phyloP scores from a whole-genome alignment of 108 stramenopile genomes.

The Chaetoceros tenuissimus region DNA sequence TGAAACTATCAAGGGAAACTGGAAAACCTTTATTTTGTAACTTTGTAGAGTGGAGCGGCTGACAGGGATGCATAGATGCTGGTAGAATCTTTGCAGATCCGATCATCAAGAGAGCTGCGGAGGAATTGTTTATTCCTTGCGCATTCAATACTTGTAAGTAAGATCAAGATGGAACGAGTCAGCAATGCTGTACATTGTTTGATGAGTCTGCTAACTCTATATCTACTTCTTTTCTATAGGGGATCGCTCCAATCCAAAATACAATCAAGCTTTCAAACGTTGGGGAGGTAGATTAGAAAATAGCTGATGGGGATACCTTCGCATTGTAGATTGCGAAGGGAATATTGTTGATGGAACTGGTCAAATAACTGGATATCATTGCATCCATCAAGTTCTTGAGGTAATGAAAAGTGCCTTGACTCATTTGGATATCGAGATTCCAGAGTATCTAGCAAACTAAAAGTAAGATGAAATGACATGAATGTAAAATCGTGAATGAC shows the following conservation, averaged over 20 bases:
- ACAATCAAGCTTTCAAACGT: slow-evolving; percentile 16
- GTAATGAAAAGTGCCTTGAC: too few relatives aligned
- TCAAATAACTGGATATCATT: too few relatives aligned
- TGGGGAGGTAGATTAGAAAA: slow-evolving; percentile 29
- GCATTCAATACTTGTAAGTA: slow-evolving; percentile 45
- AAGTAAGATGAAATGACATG: too few relatives aligned
- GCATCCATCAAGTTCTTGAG: too few relatives aligned
- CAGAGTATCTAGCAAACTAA: too few relatives aligned
- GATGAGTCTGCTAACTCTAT: too few relatives aligned
- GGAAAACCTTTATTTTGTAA: slow-evolving; percentile 32
- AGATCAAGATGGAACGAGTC: too few relatives aligned
- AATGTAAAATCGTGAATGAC: too few relatives aligned
- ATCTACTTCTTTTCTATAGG: too few relatives aligned
- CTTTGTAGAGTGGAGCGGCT: slow-evolving; percentile 37
- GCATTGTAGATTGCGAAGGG: slow-evolving; percentile 30
- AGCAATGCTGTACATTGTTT: too few relatives aligned
- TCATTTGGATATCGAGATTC: too few relatives aligned
- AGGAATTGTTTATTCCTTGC: slow-evolving; percentile 26
- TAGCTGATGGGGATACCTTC: slow-evolving; percentile 37
- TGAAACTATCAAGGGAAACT: slow-evolving; percentile 9
- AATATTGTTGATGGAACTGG: slow-evolving; percentile 20
- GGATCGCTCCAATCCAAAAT: slow-evolving; percentile 19
- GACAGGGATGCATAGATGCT: slow-evolving; percentile 27
- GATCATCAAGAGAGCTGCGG: slow-evolving; percentile 13
- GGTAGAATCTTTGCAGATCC: slow-evolving; percentile 30